phyloP scores from a whole-genome alignment of 768 basidiomycete species.

The Tubosaeta sp. region DNA sequence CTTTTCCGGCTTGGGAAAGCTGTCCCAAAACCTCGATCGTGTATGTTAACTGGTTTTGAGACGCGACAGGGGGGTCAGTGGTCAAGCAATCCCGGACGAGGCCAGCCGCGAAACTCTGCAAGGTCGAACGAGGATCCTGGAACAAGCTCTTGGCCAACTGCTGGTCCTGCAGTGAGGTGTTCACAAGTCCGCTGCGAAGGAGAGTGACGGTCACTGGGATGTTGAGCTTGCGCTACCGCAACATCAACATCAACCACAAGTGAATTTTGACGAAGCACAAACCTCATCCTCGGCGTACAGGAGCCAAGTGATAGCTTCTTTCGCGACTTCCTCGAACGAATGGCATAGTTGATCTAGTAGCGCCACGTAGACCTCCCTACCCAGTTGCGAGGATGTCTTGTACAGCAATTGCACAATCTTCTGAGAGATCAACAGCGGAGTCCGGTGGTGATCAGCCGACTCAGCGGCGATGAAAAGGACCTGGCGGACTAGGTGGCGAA shows the following conservation, averaged over 20 bases:
- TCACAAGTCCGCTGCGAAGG: conserved; percentile 78
- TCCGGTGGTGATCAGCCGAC: conserved; percentile 75
- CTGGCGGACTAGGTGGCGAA: conserved; percentile 79
- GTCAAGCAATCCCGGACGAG: conserved; percentile 85
- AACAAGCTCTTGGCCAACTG: conserved; percentile 84
- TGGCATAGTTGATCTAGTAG: conserved; percentile 87
- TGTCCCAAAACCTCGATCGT: conserved; percentile 79
- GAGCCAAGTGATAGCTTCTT: conserved; percentile 96
- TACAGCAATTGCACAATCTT: conserved; percentile 95
- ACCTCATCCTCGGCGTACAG: conserved; percentile 96
- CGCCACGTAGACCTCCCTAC: conserved; percentile 89
- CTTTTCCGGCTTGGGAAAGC: conserved; percentile 68
- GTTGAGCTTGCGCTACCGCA: conserved; percentile 85
- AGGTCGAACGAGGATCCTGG: conserved; percentile 68
- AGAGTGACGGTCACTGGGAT: conserved; percentile 90
- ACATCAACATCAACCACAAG: conserved; percentile 4
- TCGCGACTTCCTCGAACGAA: conserved; percentile 86
- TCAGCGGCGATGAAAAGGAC: conserved; percentile 79
- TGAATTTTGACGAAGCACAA: conserved; percentile 20
- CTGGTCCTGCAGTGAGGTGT: conserved; percentile 74
- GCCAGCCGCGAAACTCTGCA: conserved; percentile 78
- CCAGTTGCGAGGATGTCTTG: conserved; percentile 81
- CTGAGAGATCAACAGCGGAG: conserved; percentile 89
- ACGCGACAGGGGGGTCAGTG: conserved; percentile 72
- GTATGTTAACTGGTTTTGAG: conserved; percentile 73